These are phyloP conservation scores for Boletus sp. DNA, from an alignment of 1,284 basidiomycete genomes.

Conservation along the genomic window DNA sequence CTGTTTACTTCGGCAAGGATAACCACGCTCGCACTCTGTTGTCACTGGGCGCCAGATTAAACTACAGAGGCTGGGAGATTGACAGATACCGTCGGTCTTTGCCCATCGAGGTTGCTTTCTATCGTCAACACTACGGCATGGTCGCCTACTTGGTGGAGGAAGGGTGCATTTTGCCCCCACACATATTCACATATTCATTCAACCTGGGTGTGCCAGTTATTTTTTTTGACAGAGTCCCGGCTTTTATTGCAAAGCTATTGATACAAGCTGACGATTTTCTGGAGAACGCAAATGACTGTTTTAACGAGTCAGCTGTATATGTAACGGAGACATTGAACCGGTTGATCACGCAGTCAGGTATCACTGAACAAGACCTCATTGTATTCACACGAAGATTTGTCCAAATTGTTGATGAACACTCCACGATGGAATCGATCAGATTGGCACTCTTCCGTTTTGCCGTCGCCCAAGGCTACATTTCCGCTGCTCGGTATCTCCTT, in stretches of 20 bases:
- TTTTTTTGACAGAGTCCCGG: background rate
- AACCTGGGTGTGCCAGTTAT: no score
- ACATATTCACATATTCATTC: background rate
- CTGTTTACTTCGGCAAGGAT: background rate
- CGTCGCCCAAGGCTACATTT: background rate
- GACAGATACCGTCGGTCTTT: background rate
- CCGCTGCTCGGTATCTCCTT: no score
- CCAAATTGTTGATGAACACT: background rate
- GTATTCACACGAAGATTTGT: background rate
- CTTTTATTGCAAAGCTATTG: background rate
- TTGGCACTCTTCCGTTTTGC: background rate
- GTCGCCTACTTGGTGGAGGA: background rate
- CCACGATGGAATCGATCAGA: background rate
- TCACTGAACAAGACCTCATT: background rate
- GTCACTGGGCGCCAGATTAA: background rate
- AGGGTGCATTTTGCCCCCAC: background rate
- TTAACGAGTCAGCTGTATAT: background rate
- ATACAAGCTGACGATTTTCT: background rate
- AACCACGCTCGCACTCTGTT: background rate
- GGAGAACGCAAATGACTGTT: background rate
- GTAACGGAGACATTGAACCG: background rate
- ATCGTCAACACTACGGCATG: background rate
- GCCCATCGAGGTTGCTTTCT: slow-evolving; percentile 3
- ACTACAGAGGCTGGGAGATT: background rate
- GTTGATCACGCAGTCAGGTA: background rate